A percentile compares a stretch with the other conserved stretches of the same genome.
Evolutionary conservation across 805 yeast species (phyloP).

Genomic region (Martiniozyma abietophila): DNA sequence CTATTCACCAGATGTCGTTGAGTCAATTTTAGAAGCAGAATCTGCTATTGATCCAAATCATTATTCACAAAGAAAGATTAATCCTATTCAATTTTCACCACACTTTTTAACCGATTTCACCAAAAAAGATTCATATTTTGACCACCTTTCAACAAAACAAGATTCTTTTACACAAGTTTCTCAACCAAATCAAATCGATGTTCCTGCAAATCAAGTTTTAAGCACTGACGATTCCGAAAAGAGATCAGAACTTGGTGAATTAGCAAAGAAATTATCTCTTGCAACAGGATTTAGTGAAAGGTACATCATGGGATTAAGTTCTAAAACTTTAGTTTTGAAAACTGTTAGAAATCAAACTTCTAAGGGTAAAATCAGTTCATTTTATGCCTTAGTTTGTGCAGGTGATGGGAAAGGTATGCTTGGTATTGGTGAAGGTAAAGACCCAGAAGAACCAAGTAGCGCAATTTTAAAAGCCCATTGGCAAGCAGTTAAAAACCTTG

Average conservation of each 20-base stretch:
- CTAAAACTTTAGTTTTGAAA: slow-evolving; percentile 63
- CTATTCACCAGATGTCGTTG: slow-evolving; percentile 74
- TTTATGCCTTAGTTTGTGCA: slow-evolving; percentile 77
- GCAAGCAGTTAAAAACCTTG: slow-evolving; percentile 85
- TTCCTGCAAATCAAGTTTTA: slow-evolving; percentile 17
- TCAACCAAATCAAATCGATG: slow-evolving; percentile 20
- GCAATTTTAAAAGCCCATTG: slow-evolving; percentile 83
- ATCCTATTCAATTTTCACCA: slow-evolving; percentile 55
- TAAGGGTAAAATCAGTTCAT: slow-evolving; percentile 79
- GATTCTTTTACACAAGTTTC: slow-evolving; percentile 17
- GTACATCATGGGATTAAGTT: slow-evolving; percentile 51
- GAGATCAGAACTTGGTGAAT: slow-evolving; percentile 23
- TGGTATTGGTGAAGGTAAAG: slow-evolving; percentile 93
- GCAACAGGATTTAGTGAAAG: slow-evolving; percentile 59
- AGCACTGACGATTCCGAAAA: slow-evolving; percentile 17
- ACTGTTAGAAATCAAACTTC: slow-evolving; percentile 86
- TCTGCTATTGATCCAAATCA: slow-evolving; percentile 58
- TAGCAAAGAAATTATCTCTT: slow-evolving; percentile 46
- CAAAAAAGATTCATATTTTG: slow-evolving; percentile 68
- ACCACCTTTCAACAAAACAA: slow-evolving; percentile 31
- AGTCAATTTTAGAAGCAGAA: slow-evolving; percentile 77
- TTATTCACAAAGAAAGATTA: slow-evolving; percentile 35
- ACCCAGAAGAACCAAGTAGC: slow-evolving; percentile 60
- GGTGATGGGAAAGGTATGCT: slow-evolving; percentile 92
- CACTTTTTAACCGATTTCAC: slow-evolving; percentile 63